Evolutionary conservation across 1,284 basidiomycete species (phyloP).

Genomic region (Puccinia triticina): DNA sequence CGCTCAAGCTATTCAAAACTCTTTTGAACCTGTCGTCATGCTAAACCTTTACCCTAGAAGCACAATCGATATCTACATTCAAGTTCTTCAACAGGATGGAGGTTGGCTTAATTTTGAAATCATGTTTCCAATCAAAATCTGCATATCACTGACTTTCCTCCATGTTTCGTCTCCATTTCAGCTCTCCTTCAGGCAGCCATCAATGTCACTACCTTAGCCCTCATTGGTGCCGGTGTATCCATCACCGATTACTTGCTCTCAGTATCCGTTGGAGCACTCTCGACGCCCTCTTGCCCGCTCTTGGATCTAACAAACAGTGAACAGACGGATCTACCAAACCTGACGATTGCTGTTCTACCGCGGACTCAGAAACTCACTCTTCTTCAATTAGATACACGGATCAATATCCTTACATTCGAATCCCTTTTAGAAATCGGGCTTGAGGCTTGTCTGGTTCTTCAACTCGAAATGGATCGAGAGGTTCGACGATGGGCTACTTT

Average conservation of each 20-base stretch:
- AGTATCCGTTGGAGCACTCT: constrained; percentile 73
- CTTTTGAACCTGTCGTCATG: constrained; percentile 93
- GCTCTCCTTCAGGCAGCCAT: constrained; percentile 78
- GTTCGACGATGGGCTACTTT: constrained; percentile 66
- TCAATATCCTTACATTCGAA: constrained; percentile 88
- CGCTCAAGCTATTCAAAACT: constrained; percentile 81
- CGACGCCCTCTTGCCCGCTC: constrained; percentile 67
- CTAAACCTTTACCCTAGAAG: constrained; percentile 87
- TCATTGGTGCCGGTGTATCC: constrained; percentile 86
- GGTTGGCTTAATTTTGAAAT: constrained; percentile 55
- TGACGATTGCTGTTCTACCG: constrained; percentile 86
- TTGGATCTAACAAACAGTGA: constrained; percentile 85
- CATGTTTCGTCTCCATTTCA: background rate
- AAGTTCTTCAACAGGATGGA: constrained; percentile 90
- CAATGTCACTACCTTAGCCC: constrained; percentile 89
- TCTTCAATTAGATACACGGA: constrained; percentile 88
- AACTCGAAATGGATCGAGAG: constrained; percentile 78
- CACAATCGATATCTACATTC: constrained; percentile 89
- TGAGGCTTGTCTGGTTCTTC: constrained; percentile 76
- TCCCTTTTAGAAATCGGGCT: constrained; percentile 80
- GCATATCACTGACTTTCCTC: background rate
- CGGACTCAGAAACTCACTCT: constrained; percentile 79
- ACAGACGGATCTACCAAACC: constrained; percentile 83
- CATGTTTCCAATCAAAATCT: constrained; percentile 38
- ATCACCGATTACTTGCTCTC: constrained; percentile 87